Conservation (phyloP, 257 asterid genomes). For the Plantago ovata region DNA sequence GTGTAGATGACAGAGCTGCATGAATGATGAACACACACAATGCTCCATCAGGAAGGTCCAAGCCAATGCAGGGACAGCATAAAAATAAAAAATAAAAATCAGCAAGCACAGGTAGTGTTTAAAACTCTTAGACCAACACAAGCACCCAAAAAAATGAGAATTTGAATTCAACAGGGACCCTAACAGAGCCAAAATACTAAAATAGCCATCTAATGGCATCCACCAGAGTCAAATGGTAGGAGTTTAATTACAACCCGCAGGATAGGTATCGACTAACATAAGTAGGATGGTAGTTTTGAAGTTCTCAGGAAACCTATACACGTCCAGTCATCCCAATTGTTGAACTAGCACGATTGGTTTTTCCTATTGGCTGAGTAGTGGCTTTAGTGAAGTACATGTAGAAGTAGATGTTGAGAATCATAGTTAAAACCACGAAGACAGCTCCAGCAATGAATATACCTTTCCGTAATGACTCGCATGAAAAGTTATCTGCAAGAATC, state of each 20-base stretch:
- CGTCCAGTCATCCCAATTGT: constrained; percentile 56
- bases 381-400: constrained; percentile 65
- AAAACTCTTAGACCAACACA: too few relatives aligned
- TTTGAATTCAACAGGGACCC: too few relatives aligned
- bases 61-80: too few relatives aligned
- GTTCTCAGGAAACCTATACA: constrained; percentile 28
- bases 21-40: too few relatives aligned
- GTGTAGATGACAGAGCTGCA: too few relatives aligned
- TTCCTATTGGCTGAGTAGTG: constrained; percentile 52
- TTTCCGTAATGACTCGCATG: constrained; percentile 74
- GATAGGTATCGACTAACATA: constrained; percentile 2
- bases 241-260: too few relatives aligned
- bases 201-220: not conserved
- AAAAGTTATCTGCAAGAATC: constrained; percentile 54
- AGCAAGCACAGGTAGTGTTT: too few relatives aligned
- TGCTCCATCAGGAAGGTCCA: too few relatives aligned
- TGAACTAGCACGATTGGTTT: constrained; percentile 41
- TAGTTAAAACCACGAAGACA: constrained; percentile 70
- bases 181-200: too few relatives aligned
- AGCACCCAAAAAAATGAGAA: too few relatives aligned
- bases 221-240: not conserved
- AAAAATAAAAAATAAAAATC: too few relatives aligned
- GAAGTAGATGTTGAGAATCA: constrained; percentile 53
- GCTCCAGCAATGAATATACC: constrained; percentile 95
- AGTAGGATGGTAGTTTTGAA: not conserved